Evolutionary conservation across 148 eudicot species (phyloP).

Genomic region (Heliamphora exappendiculata): DNA sequence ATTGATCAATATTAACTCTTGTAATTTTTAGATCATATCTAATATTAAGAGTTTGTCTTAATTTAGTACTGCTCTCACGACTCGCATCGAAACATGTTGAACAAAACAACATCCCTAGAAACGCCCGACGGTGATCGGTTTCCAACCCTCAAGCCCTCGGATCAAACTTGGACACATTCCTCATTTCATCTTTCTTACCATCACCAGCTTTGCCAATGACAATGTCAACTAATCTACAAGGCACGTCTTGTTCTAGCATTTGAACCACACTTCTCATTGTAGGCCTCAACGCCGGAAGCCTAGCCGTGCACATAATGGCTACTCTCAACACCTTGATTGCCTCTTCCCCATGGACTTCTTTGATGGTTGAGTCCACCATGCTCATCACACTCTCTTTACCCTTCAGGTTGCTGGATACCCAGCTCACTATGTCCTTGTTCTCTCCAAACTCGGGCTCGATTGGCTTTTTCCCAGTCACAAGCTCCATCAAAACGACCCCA

Average conservation of each 20-base stretch:
- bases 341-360: slow-evolving; percentile 40
- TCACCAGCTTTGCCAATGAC: slow-evolving; percentile 42
- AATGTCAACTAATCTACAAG: slow-evolving; percentile 42
- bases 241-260: slow-evolving; percentile 83
- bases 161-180: not conserved
- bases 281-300: slow-evolving; percentile 63
- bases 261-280: slow-evolving; percentile 85
- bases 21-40: too few relatives aligned
- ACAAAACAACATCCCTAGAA: not conserved
- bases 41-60: too few relatives aligned
- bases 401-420: slow-evolving; percentile 71
- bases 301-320: slow-evolving; percentile 61
- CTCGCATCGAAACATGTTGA: not conserved
- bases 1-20: too few relatives aligned
- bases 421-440: slow-evolving; percentile 63
- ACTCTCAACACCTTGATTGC: slow-evolving; percentile 68
- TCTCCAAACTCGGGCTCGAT: slow-evolving; percentile 78
- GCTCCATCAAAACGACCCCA: slow-evolving; percentile 93
- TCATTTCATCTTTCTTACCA: slow-evolving; percentile 22
- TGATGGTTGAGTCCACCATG: slow-evolving; percentile 51
- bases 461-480: slow-evolving; percentile 84
- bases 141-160: not conserved
- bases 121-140: not conserved
- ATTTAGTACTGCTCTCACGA: too few relatives aligned
- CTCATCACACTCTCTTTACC: slow-evolving; percentile 52